Conservation (phyloP, 495 filamentous ascomycete genomes). For the Neohortaea acidophila region DNA sequence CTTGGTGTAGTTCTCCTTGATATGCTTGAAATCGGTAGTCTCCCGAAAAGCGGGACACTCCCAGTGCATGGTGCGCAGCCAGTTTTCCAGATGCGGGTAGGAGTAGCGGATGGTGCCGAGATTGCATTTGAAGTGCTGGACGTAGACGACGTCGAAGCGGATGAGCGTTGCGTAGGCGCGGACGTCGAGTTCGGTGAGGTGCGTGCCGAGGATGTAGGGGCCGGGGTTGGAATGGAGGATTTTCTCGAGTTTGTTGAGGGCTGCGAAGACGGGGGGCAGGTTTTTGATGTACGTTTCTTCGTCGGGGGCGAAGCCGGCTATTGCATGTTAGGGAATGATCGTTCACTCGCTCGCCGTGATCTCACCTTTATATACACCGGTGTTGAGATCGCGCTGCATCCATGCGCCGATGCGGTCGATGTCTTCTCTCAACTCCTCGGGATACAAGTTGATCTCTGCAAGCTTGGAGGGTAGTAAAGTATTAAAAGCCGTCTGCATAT, state of each 20-base stretch:
- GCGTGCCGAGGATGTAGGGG: constrained; percentile 33
- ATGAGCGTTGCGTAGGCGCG: constrained; percentile 35
- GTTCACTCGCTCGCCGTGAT: too few relatives aligned
- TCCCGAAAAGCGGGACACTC: constrained; percentile 28
- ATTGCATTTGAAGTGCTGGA: constrained; percentile 45
- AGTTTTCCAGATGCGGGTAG: constrained; percentile 37
- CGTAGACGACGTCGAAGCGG: constrained; percentile 32
- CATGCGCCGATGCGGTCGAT: constrained; percentile 34
- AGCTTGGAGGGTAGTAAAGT: constrained; percentile 23
- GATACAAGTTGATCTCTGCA: constrained; percentile 32
- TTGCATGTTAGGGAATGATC: constrained; percentile 26
- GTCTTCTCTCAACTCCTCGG: constrained; percentile 24
- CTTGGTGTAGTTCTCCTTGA: constrained; percentile 47
- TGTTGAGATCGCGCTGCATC: constrained; percentile 35
- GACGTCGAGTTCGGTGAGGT: constrained; percentile 39
- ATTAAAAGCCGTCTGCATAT: constrained; percentile 36
- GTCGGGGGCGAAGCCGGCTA: constrained; percentile 34
- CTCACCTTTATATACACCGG: constrained; percentile 35
- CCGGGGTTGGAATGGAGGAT: constrained; percentile 30
- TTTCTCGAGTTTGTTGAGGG: constrained; percentile 39
- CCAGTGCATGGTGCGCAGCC: constrained; percentile 40
- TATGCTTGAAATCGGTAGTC: constrained; percentile 32
- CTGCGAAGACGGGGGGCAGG: constrained; percentile 32
- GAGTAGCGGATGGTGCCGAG: constrained; percentile 37
- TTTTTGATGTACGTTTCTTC: constrained; percentile 35